Evolutionary conservation across 345 rosid species (phyloP), one percentile per base, ranked within the genome.

Genomic region (Pugionium dolabratum): DNA sequence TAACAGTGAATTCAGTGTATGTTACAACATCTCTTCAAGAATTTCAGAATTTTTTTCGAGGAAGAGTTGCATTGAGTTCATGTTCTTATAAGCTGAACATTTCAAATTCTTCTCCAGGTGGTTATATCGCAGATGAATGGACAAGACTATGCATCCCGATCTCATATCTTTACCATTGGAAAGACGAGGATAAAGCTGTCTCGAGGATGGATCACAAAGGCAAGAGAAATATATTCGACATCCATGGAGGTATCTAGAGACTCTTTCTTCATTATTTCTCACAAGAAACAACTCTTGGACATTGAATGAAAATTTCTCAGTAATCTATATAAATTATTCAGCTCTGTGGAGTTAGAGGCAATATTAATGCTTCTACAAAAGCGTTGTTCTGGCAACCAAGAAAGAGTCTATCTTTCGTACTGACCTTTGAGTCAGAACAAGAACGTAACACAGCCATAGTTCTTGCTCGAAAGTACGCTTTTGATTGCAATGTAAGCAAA

Each of bases 181-280:
- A 95, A 86, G 74, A 75, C 82, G 74, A 86, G 99, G 85, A 79
- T 95, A 75, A 95, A 95, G 77, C 87, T 95, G 33, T 87, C 87
- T 70, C 80, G 99, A 69, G 99, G 96, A 64, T 95, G 99, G 99
- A 95, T 95, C 42, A 77, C 99, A 40, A 95, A 95, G 77, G 86
- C 94, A 4, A 82, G 99, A 79, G 99, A 91, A 80, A 86, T 78
- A 50, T 95, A 89, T 77, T 89, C 95, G 0, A 47, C 86, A 32
- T 82, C 93, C 6, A 89, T 91, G 96, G 94, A 81, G 99, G 99
- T 95, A 78, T 27, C 35, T n/a, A 52, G 52, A 54, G 30, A 25
- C 32, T 60, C 9, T 42, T 7, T 43, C 44, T 7, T 47, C 60
- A 27, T 55, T 3, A 18, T 18, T 18, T 18, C 18, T 18, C 18